phyloP scores from a whole-genome alignment of 805 yeast genomes.

The Pichia membranifaciens region DNA sequence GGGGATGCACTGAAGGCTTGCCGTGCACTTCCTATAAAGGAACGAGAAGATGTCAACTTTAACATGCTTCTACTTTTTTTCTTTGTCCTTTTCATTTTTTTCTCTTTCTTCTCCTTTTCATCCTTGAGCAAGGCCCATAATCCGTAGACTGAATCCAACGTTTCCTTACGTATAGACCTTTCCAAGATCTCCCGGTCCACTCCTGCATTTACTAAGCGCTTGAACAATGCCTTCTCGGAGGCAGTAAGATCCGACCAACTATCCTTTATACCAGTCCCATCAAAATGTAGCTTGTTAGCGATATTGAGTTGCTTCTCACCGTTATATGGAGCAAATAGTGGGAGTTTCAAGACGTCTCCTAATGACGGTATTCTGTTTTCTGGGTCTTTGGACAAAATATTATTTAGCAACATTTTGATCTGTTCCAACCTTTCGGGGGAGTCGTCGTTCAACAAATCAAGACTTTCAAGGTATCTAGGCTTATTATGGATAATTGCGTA shows the following conservation, averaged over 20 bases:
- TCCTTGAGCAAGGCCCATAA: slow-evolving; percentile 66
- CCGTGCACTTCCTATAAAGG: slow-evolving; percentile 21
- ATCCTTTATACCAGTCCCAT: slow-evolving; percentile 23
- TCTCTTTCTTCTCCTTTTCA: slow-evolving; percentile 41
- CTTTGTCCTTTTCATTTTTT: slow-evolving; percentile 23
- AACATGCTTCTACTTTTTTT: slow-evolving; percentile 27
- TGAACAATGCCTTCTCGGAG: slow-evolving; percentile 56
- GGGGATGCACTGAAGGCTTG: slow-evolving; percentile 18
- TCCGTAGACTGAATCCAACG: slow-evolving; percentile 70
- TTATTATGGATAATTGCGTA: slow-evolving; percentile 56
- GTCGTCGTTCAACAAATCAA: slow-evolving; percentile 1
- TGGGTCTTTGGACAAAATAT: slow-evolving; percentile 63
- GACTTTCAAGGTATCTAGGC: slow-evolving; percentile 46
- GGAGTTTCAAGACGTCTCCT: slow-evolving; percentile 44
- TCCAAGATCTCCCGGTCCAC: slow-evolving; percentile 57
- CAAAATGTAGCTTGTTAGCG: slow-evolving; percentile 32
- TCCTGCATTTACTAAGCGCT: slow-evolving; percentile 54
- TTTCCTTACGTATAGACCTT: slow-evolving; percentile 48
- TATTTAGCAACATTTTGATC: slow-evolving; percentile 46
- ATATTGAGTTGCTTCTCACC: slow-evolving; percentile 38
- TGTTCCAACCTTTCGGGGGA: slow-evolving; percentile 31
- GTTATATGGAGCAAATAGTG: slow-evolving; percentile 41
- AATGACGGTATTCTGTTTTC: slow-evolving; percentile 49
- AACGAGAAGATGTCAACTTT: slow-evolving; percentile 21
- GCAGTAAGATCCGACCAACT: slow-evolving; percentile 32